Base-by-base conservation (phyloP, 1,284 basidiomycete genomes). In the Leccinum variabile region DNA sequence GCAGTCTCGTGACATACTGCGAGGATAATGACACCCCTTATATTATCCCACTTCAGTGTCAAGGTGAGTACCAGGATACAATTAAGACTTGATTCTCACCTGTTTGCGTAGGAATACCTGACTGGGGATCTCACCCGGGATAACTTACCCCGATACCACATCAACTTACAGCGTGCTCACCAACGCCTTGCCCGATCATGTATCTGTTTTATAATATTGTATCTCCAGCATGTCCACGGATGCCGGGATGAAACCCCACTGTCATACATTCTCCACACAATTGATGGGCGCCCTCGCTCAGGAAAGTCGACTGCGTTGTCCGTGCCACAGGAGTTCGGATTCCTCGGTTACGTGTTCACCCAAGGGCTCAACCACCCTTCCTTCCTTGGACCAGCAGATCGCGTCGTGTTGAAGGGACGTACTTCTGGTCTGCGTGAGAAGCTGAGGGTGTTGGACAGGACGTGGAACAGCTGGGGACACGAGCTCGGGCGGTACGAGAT, bases 401-500 rank as follows among this genome's bases (percentile, higher is more conserved):
- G 5, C 30, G 55, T 18, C 25, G 22, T 65, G 18, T 32, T 65
- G n/a, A 33, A 52, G 16, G n/a, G 63, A 65, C 30, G 53, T 64
- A 41, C 1, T 14, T 3, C 28, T 28, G 28, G 28, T 28, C 28
- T 28, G 28, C 28, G 28, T 28, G 28, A 28, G 28, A 6, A 28
- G 28, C 28, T 6, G 28, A 28, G 28, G 28, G 28, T 28, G 28
- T 28, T 28, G 28, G 28, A 28, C 28, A 28, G 28, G 28, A 28
- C 28, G 30, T 30, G 30, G 30, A 30, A 30, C 30, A 30, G 30
- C 30, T 30, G 30, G 30, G 86, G 90, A 1, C 75, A 70, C 11
- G 72, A 80, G 32, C 77, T 91, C 6, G 86, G 84, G 28, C 90
- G 88, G 89, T 70, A 72, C 18, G 66, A 67, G 39, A 63, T 68